These are phyloP conservation scores for Aeminium ludgeri DNA, from an alignment of 495 filamentous ascomycete species.

Conservation along the genomic window DNA sequence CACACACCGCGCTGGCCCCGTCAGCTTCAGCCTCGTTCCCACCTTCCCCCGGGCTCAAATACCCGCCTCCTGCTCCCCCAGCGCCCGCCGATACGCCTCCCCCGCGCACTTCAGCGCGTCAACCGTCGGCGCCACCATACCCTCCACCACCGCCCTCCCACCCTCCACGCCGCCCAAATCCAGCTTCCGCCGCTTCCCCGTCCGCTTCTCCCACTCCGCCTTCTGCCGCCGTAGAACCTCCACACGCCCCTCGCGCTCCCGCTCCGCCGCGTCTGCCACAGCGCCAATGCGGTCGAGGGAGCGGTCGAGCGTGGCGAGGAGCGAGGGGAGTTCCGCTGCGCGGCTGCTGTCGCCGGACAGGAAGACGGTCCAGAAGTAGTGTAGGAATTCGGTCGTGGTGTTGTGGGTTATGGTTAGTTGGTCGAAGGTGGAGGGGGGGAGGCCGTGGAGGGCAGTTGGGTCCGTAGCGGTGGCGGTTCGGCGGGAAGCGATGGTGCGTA, in stretches of 20 bases:
- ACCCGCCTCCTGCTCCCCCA: conserved; percentile 40
- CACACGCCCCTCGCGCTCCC: conserved; percentile 42
- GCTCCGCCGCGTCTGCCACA: conserved; percentile 64
- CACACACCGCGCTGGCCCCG: no score
- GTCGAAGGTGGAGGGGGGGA: conserved; percentile 50
- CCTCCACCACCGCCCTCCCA: conserved; percentile 56
- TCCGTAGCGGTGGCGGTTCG: conserved; percentile 26
- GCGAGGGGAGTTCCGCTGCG: conserved; percentile 54
- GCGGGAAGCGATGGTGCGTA: conserved; percentile 37
- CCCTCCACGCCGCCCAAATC: conserved; percentile 50
- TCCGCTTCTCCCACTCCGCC: conserved; percentile 46
- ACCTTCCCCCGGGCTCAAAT: conserved; percentile 1
- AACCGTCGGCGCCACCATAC: conserved; percentile 55
- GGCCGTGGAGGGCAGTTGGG: conserved; percentile 24
- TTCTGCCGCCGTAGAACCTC: conserved; percentile 48
- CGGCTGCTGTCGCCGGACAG: conserved; percentile 65
- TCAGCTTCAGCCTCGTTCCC: no score
- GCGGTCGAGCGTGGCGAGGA: conserved; percentile 60
- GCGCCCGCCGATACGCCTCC: conserved; percentile 44
- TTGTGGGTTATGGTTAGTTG: conserved; percentile 71
- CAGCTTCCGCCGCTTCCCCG: conserved; percentile 49
- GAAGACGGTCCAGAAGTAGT: conserved; percentile 86
- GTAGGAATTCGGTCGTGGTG: conserved; percentile 84
- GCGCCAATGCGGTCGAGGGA: conserved; percentile 66
- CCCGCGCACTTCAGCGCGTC: conserved; percentile 47